Base-by-base conservation (phyloP, 768 basidiomycete species). In the Hygrophoropsis aurantiaca region DNA sequence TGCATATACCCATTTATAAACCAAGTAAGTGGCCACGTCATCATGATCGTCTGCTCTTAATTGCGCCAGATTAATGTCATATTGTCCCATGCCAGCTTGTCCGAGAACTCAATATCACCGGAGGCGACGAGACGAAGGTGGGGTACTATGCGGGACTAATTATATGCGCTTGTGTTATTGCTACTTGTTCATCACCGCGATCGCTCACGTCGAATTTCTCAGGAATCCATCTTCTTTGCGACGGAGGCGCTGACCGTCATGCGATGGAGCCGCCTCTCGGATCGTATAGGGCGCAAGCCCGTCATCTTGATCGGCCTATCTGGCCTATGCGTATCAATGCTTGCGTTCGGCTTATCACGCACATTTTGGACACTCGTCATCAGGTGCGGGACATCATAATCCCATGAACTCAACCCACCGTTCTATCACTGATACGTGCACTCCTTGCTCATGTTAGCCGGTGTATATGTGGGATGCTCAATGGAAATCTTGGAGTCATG, bases 221-320 rank as follows among this genome's bases (percentile, higher is more conserved):
- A 89, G 86, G 81, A 87, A 76, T 88, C 86, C 3, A 60, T 87
- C 25, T 90, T 88, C 67, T 90, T 85, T 52, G 68, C 84, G n/a
- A 80, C 85, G 0, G 84, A 89, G 60, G 84, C 86, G 1, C 58
- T 79, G 45, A 82, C 83, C 3, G 79, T 87, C 24, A 64, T 90
- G 27, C 80, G 85, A 44, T 90, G 87, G 85, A 84, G 83, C 58
- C 75, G 84, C 23, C 52, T 81, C 13, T 87, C 86, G 8, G 87
- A 89, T 57, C 67, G 70, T 35, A 65, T 89, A 13, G 87, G 88
- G 10, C 80, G 87, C 34, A 87, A 84, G 56, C 87, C 87, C 0
- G 80, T 90, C 24, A 79, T 90, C 49, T 71, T 89, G 37, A 69
- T 64, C 2, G 87, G 87, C 1, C 66, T 88, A 3, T 65, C 75